Percentiles rank a stretch among this genome's conserved stretches.
phyloP scores from a whole-genome alignment of 176 grass and related monocot species.

The Oryza brachyantha region DNA sequence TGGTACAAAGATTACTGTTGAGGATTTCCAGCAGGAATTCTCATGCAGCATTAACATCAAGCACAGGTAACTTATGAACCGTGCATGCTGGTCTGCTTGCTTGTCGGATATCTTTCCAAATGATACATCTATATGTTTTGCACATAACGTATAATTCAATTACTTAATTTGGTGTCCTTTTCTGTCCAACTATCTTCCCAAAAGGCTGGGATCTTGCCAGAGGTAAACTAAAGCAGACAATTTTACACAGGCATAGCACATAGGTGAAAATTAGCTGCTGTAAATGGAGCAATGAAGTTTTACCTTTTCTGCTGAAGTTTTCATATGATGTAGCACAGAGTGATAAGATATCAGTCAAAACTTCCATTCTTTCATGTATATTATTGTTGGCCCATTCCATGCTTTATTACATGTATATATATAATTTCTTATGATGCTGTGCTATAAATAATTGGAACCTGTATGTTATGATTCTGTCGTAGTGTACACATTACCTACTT shows the following conservation, averaged over 20 bases:
- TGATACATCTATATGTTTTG: slow-evolving; percentile 12
- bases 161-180: not conserved
- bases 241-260: too few species aligned
- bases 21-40: slow-evolving; percentile 94
- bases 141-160: not conserved
- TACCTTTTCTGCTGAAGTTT: not conserved
- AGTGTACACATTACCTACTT: not conserved
- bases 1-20: slow-evolving; percentile 72
- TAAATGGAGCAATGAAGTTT: not conserved
- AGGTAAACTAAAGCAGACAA: not conserved
- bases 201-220: not conserved
- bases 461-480: slow-evolving; percentile 1
- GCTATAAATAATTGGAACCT: not conserved
- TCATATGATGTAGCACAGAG: not conserved
- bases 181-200: not conserved
- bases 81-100: not conserved
- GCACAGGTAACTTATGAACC: slow-evolving; percentile 61
- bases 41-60: slow-evolving; percentile 94
- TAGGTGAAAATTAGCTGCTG: not conserved
- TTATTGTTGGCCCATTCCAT: not conserved
- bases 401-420: slow-evolving; percentile 8
- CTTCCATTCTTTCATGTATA: not conserved
- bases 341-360: not conserved
- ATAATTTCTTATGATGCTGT: not conserved
- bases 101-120: not conserved